Base-by-base conservation (phyloP, 2,329 filamentous ascomycete genomes). In the Chaetomium sp. region DNA sequence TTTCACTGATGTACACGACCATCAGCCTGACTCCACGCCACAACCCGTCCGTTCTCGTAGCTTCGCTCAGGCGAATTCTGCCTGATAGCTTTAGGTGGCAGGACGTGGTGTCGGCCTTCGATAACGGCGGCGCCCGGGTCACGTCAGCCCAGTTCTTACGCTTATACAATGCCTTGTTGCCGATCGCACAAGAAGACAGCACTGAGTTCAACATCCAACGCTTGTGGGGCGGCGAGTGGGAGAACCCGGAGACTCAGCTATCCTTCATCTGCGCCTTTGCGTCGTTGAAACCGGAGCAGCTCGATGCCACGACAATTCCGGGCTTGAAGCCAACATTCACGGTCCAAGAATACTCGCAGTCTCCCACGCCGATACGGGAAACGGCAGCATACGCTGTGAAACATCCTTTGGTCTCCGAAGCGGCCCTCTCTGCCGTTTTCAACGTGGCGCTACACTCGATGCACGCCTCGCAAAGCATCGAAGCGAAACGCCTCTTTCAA, bases 191-290 rank as follows among this genome's bases (percentile, higher is more conserved):
- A 52, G 76, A 79, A n/a, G 71, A 76, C 8, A 75, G 81, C 48
- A 74, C 79, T 12, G 75, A 76, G 33, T 84, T 97, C 64, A 89
- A 96, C 67, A 87, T 99, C 45, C 91, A 96, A 69, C 80, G 79
- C 41, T 76, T 99, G 27, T 97, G 94, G 91, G 91, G 91, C 56
- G 91, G 91, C 65, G 77, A 82, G 59, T 99, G 95, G 92, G 84
- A 86, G 59, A 83, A 95, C 62, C 82, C 87, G 11, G 85, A 95
- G 59, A 89, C 94, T 0, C 92, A 97, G 62, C 76, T 99, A 38
- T 95, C 91, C n/a, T 96, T 97, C 68, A 82, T 97, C 53, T 87
- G 87, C 60, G 91, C 91, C 14, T 96, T 92, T 68, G 79, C 92
- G 27, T 88, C 88, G 4, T 80, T 91, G 55, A 82, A 81, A 10